These are phyloP conservation scores for Penicillium thymicola DNA, from an alignment of 2,329 filamentous ascomycete species.

Conservation along the genomic window DNA sequence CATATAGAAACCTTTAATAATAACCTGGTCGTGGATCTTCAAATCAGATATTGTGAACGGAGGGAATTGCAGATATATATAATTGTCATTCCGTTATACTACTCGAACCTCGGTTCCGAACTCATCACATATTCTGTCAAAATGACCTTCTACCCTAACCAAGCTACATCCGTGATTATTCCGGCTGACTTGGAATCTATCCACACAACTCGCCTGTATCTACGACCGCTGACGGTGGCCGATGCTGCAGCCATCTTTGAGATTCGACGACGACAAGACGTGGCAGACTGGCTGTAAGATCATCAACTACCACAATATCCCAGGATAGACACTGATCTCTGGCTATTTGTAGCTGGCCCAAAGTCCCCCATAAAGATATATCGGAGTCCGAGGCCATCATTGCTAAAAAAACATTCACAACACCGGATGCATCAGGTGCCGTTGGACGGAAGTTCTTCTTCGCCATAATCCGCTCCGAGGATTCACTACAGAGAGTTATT, in stretches of 20 bases:
- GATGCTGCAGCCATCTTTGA: conserved; percentile 25
- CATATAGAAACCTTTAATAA: too few relatives aligned
- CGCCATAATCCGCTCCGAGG: conserved; percentile 12
- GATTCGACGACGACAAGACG: conserved; percentile 23
- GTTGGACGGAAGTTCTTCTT: conserved; percentile 20
- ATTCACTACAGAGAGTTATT: conserved; percentile 15
- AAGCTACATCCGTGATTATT: conserved; percentile 13
- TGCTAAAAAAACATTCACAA: conserved; percentile 13
- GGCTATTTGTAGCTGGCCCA: conserved; percentile 8
- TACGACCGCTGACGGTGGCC: conserved; percentile 17
- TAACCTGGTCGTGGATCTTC: background rate
- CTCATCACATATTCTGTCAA: background rate
- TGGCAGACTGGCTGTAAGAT: conserved; percentile 29
- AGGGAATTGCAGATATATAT: background rate
- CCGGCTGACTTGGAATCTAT: conserved; percentile 8
- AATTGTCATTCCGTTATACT: background rate
- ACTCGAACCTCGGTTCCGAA: background rate
- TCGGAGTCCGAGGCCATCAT: conserved; percentile 17
- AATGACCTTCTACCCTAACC: conserved; percentile 12
- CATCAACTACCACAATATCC: background rate
- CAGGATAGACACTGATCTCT: background rate
- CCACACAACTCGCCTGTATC: conserved; percentile 16
- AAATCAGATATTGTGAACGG: background rate
- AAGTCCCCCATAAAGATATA: conserved; percentile 10
- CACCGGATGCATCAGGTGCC: conserved; percentile 20